A percentile compares a stretch with the other conserved stretches of the same genome.
Evolutionary conservation across 2,329 filamentous ascomycete species (phyloP).

Genomic region (Aureobasidium melanogenum): DNA sequence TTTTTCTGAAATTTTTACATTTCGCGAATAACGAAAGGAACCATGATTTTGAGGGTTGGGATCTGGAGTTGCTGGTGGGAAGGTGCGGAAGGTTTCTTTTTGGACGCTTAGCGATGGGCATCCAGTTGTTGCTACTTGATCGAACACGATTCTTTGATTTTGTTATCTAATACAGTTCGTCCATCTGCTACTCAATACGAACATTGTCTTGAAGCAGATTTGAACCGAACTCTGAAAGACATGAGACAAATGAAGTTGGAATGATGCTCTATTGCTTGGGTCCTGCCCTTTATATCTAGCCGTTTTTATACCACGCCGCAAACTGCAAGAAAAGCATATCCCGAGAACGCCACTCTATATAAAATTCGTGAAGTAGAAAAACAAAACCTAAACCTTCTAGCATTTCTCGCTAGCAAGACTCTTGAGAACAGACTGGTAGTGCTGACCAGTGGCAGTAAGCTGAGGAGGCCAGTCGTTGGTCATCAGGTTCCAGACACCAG

Average conservation of each 20-base stretch:
- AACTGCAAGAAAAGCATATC: background rate
- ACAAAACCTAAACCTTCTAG: background rate
- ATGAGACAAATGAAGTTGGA: background rate
- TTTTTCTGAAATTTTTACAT: background rate
- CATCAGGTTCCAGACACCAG: constrained; percentile 12
- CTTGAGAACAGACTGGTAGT: constrained; percentile 10
- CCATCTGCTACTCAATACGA: too few species aligned
- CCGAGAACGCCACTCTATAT: background rate
- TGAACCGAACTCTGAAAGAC: background rate
- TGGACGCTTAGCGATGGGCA: background rate
- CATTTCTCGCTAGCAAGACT: background rate
- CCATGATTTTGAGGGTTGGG: background rate
- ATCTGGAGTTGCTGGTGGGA: background rate
- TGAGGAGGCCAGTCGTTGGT: constrained; percentile 1
- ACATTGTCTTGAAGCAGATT: background rate
- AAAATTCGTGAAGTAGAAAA: background rate
- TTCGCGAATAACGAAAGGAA: background rate
- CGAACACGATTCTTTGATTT: background rate
- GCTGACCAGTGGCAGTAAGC: constrained; percentile 8
- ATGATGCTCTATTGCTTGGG: background rate
- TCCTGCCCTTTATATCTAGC: background rate
- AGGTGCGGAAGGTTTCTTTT: background rate
- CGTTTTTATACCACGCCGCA: background rate
- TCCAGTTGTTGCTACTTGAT: background rate
- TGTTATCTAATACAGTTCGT: background rate